Conservation (phyloP, 2,329 filamentous ascomycete genomes). For the Aspergillus neoniger region DNA sequence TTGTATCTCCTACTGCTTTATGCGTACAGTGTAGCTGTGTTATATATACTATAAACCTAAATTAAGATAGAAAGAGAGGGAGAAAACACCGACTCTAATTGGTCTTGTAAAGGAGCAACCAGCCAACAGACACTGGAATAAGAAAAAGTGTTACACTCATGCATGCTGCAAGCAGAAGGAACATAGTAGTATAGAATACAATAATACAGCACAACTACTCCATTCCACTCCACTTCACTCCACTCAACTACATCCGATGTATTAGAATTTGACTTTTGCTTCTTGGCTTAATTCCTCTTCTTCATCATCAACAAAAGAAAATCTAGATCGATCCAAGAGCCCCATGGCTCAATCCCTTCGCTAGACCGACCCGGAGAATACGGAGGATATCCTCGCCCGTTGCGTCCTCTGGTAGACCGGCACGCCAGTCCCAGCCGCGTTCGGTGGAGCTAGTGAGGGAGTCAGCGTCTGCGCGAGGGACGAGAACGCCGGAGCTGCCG, state of each 20-base stretch:
- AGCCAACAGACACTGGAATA: too few relatives aligned
- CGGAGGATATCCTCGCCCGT: constrained; percentile 71
- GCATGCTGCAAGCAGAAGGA: not conserved
- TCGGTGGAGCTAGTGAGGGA: constrained; percentile 30
- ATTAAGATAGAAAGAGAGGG: too few relatives aligned
- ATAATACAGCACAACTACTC: not conserved
- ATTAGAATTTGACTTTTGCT: not conserved
- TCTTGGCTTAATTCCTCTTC: not conserved
- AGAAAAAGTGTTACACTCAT: too few relatives aligned
- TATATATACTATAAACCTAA: too few relatives aligned
- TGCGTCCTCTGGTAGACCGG: constrained; percentile 57
- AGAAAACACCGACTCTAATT: too few relatives aligned
- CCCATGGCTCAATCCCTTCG: constrained; percentile 63
- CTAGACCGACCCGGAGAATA: constrained; percentile 71
- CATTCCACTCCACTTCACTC: too few relatives aligned
- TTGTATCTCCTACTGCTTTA: too few relatives aligned
- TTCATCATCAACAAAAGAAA: not conserved
- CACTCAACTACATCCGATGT: too few relatives aligned
- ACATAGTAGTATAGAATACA: constrained; percentile 4
- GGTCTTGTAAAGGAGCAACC: too few relatives aligned
- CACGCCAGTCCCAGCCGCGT: constrained; percentile 74
- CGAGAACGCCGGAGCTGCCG: constrained; percentile 55
- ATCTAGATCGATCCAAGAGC: constrained; percentile 28
- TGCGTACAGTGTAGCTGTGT: too few relatives aligned
- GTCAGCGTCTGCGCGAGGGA: constrained; percentile 32